A percentile compares a stretch with the other conserved stretches of the same genome.
These are phyloP conservation scores for Pichia sp. DNA, from an alignment of 1,139 yeast species.

Conservation along the genomic window DNA sequence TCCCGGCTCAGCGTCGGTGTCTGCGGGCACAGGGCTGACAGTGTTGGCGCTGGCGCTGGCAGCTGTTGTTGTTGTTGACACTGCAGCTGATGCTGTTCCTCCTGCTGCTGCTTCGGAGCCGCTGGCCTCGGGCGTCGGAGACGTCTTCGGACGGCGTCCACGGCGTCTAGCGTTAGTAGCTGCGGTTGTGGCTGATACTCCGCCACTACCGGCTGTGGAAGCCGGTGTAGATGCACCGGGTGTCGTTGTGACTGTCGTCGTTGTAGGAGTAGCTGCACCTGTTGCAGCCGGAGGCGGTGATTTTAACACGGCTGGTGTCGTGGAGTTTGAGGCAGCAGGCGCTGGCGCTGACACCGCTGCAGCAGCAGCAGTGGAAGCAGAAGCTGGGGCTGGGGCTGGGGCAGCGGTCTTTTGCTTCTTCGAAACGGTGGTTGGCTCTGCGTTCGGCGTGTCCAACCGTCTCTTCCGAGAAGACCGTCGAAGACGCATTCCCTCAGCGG, in stretches of 20 bases:
- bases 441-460: background rate
- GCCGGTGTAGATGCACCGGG: background rate
- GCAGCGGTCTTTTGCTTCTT: background rate
- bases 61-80: background rate
- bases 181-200: background rate
- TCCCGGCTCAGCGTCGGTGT: conserved; percentile 2
- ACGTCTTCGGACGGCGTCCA: conserved; percentile 10
- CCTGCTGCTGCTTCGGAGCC: background rate
- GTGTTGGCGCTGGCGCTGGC: background rate
- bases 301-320: no score
- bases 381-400: background rate
- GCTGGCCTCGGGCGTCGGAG: conserved; percentile 2
- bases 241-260: no score
- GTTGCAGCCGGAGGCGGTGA: no score
- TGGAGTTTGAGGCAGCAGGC: background rate
- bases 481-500: background rate
- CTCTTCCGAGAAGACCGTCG: conserved; percentile 11
- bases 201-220: background rate
- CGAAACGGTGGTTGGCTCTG: background rate
- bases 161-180: conserved; percentile 10
- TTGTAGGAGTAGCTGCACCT: no score
- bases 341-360: background rate
- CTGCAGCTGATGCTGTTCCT: no score
- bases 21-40: background rate
- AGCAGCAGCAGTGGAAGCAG: background rate